phyloP scores from a whole-genome alignment of 176 grass and related monocot species.

The Phragmites australis region DNA sequence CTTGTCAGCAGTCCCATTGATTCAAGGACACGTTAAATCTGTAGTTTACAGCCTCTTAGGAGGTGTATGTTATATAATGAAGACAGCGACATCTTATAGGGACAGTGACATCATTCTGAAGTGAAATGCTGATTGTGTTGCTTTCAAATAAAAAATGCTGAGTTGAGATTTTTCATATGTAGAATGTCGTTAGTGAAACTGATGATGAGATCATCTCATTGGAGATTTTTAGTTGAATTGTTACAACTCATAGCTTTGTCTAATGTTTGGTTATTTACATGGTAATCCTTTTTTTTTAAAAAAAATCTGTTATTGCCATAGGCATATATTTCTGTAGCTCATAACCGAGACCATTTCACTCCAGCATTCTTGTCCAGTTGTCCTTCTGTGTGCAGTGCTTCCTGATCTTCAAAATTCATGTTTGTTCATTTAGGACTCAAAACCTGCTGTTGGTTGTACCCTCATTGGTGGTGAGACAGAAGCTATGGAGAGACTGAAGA shows the following conservation, averaged over 20 bases:
- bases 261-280: neutral
- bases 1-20: neutral
- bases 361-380: neutral
- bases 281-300: neutral
- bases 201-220: neutral
- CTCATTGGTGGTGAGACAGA: conserved; percentile 86
- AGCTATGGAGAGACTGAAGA: conserved; percentile 81
- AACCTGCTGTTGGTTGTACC: conserved; percentile 58
- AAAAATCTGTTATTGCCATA: neutral
- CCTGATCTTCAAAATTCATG: neutral
- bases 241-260: neutral
- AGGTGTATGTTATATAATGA: neutral
- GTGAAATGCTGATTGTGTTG: neutral
- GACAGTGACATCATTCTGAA: neutral
- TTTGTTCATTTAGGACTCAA: conserved; percentile 62
- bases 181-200: neutral
- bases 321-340: neutral
- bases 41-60: neutral
- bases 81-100: neutral
- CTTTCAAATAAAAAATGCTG: neutral
- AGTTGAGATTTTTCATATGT: neutral
- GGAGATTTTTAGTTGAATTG: neutral
- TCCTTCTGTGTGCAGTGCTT: neutral
- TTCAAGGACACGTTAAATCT: neutral
- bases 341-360: neutral